Base-by-base conservation (phyloP, 768 basidiomycete species). In the Phlebiopsis flavidoalba region DNA sequence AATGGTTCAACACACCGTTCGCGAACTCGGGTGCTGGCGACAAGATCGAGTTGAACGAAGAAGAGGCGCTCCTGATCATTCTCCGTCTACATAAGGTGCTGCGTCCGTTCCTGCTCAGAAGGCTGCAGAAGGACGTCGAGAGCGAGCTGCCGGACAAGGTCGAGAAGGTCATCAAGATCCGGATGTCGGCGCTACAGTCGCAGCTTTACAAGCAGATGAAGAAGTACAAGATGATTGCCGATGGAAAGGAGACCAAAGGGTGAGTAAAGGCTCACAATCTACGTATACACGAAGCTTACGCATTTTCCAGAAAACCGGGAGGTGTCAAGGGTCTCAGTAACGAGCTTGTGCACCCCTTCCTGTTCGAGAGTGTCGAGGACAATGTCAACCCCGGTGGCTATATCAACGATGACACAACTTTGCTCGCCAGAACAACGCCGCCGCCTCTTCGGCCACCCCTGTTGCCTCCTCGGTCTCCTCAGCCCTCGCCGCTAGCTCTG, bases 1-100 rank as follows among this genome's bases (percentile, higher is more conserved):
- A 98, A 70, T 99, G 97, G 97, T 99, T 98, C 82, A 98, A 98
- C 77, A 97, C 96, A 1, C 97, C 97, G 0, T 99, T 99, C 66
- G 96, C 97, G 61, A 98, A 93, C 74, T 93, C 95, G n/a, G 96
- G 96, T 33, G 91, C 92, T 0, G 89, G 91, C 8, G 97, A 99
- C 76, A 97, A 96, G 83, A 96, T 98, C 71, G 95, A 97, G 79
- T 74, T 98, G 78, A 97, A 96, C 76, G 97, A 99, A 89, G 97
- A 98, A 90, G 97, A 99, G 79, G 91, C 93, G 3, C 80, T 98
- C 40, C 88, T 98, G 59, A 93, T 99, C 70, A 97, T 99, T 71
- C 88, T 95, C 58, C 95, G 97, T 70, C 74, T 93, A 73, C 95
- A 97, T 68, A 98, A 98, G 76, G 95, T 98, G 70, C 83, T 98